These are phyloP conservation scores for Chaetomiaceae sp. DNA, from an alignment of 2,329 filamentous ascomycete species.

Conservation along the genomic window DNA sequence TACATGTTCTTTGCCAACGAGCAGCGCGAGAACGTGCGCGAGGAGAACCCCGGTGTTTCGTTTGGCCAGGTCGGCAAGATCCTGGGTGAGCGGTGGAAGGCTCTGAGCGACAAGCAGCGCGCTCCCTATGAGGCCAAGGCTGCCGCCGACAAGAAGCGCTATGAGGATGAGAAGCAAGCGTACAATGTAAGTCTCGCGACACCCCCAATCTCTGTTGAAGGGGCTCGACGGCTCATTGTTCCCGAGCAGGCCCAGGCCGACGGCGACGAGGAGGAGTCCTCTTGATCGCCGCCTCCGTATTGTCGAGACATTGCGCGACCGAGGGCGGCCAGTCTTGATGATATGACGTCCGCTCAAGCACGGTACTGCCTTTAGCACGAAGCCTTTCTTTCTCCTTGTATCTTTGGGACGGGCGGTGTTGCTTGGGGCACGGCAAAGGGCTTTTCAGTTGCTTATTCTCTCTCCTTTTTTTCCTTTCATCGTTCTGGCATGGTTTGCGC, in stretches of 20 bases:
- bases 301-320: slow-evolving; percentile 26
- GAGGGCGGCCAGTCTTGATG: slow-evolving; percentile 25
- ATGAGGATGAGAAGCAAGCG: slow-evolving; percentile 94
- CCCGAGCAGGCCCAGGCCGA: slow-evolving; percentile 44
- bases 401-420: slow-evolving; percentile 31
- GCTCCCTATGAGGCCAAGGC: slow-evolving; percentile 95
- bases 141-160: slow-evolving; percentile 95
- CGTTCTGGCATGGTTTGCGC: slow-evolving; percentile 28
- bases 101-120: slow-evolving; percentile 86
- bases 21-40: slow-evolving; percentile 95
- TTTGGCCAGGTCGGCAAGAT: slow-evolving; percentile 98
- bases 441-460: slow-evolving; percentile 27
- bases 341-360: slow-evolving; percentile 21
- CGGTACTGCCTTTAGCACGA: slow-evolving; percentile 18
- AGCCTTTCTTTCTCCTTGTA: slow-evolving; percentile 29
- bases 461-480: slow-evolving; percentile 19
- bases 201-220: background rate
- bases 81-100: slow-evolving; percentile 99
- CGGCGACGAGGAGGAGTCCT: slow-evolving; percentile 52
- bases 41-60: slow-evolving; percentile 95
- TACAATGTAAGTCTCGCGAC: slow-evolving; percentile 67
- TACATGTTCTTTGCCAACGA: slow-evolving; percentile 99
- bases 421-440: slow-evolving; percentile 28
- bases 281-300: slow-evolving; percentile 31
- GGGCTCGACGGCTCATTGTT: slow-evolving; percentile 7